Percentiles rank a stretch among this genome's conserved stretches.
These are phyloP conservation scores for Trifolium repens DNA, from an alignment of 306 rosid species.

Conservation along the genomic window DNA sequence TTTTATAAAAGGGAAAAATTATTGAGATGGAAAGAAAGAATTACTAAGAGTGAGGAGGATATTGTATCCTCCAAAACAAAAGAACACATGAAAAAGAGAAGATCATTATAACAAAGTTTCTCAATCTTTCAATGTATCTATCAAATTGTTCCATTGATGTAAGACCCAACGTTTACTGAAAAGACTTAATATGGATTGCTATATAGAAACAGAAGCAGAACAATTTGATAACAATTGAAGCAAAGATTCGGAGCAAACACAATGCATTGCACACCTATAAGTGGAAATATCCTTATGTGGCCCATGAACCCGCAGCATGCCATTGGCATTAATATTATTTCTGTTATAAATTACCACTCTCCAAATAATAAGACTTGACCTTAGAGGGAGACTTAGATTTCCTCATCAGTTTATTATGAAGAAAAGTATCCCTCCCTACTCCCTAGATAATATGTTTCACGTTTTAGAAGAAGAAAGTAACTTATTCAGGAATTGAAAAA, in stretches of 20 bases:
- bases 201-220: not conserved
- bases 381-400: too few relatives aligned
- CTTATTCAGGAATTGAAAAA: not conserved
- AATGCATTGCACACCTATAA: conserved; percentile 11
- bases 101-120: not conserved
- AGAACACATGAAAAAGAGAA: not conserved
- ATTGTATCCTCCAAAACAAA: not conserved
- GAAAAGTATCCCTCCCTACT: not conserved
- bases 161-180: not conserved
- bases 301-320: not conserved
- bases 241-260: not conserved
- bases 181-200: not conserved
- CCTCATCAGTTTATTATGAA: not conserved
- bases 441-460: not conserved
- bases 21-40: conserved; percentile 3
- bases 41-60: not conserved
- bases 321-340: not conserved
- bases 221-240: not conserved
- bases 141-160: not conserved
- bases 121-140: not conserved
- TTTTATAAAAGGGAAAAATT: not conserved
- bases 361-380: not conserved
- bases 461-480: not conserved
- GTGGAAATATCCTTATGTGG: not conserved
- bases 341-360: not conserved